phyloP scores from a whole-genome alignment of 495 filamentous ascomycete genomes.

The Aspergillus sclerotiicarbonarius region DNA sequence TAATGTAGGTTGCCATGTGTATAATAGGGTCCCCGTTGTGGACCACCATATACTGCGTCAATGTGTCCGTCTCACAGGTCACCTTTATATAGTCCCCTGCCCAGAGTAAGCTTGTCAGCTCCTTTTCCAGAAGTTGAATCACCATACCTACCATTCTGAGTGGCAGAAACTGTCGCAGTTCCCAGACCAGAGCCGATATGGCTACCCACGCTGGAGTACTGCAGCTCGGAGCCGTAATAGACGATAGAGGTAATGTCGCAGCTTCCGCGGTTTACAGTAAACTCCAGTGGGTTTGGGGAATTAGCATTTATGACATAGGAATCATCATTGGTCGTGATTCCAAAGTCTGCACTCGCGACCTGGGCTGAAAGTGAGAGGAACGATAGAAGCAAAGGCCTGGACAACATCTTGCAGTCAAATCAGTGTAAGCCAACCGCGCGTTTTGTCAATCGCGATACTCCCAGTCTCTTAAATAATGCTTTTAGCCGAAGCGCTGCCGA shows the following conservation, averaged over 20 bases:
- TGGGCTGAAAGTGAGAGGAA: conserved; percentile 23
- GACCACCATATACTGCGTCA: conserved; percentile 64
- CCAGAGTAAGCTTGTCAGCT: too few relatives aligned
- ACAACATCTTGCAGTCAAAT: conserved; percentile 18
- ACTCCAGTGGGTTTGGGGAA: conserved; percentile 51
- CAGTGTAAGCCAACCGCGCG: neutral
- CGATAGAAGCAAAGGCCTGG: conserved; percentile 20
- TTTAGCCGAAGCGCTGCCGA: too few relatives aligned
- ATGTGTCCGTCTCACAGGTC: conserved; percentile 56
- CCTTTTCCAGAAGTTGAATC: too few relatives aligned
- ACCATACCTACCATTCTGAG: conserved; percentile 17
- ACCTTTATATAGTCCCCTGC: conserved; percentile 56
- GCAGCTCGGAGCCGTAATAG: conserved; percentile 56
- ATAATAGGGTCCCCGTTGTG: conserved; percentile 57
- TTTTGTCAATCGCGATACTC: too few relatives aligned
- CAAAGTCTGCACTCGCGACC: conserved; percentile 31
- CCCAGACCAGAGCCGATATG: conserved; percentile 63
- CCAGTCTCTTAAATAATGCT: too few relatives aligned
- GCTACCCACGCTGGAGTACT: conserved; percentile 49
- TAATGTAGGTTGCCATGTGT: conserved; percentile 64
- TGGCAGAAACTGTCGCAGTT: conserved; percentile 54
- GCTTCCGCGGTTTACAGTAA: conserved; percentile 54
- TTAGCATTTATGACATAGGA: conserved; percentile 54
- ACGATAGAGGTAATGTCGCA: conserved; percentile 65
- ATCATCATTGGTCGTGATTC: conserved; percentile 23